phyloP scores from a whole-genome alignment of 2,329 filamentous ascomycete genomes.

The Colletotrichum ledebouriae region DNA sequence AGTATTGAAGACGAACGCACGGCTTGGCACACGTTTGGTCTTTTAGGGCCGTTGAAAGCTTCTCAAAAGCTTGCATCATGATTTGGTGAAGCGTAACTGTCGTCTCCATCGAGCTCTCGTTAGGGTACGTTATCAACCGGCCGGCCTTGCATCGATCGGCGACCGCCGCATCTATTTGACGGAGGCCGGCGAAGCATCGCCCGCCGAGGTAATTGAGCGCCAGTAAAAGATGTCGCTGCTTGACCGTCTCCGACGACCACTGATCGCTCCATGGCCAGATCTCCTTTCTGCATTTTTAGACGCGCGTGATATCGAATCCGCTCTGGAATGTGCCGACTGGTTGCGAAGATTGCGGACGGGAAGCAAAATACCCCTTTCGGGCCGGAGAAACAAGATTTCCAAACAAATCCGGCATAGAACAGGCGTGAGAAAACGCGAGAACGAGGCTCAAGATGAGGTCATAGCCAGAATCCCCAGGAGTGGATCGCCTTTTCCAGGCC shows the following conservation, averaged over 20 bases:
- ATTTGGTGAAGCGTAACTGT: constrained; percentile 7
- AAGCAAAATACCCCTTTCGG: not conserved
- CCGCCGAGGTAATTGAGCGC: not conserved
- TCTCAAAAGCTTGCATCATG: constrained; percentile 22
- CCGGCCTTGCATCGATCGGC: constrained; percentile 21
- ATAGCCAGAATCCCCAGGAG: not conserved
- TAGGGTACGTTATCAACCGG: constrained; percentile 24
- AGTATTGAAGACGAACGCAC: constrained; percentile 34
- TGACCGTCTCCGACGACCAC: not conserved
- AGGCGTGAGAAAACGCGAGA: constrained; percentile 5
- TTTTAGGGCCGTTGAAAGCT: constrained; percentile 21
- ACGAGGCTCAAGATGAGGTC: constrained; percentile 18
- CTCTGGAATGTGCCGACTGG: not conserved
- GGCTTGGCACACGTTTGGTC: constrained; percentile 22
- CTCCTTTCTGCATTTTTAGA: not conserved
- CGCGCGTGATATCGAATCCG: not conserved
- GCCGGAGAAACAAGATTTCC: constrained; percentile 23
- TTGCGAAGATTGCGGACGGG: not conserved
- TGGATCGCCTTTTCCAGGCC: too few species aligned
- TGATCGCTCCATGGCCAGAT: constrained; percentile 8
- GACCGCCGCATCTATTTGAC: constrained; percentile 27
- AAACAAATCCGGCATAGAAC: constrained; percentile 13
- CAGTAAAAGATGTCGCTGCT: not conserved
- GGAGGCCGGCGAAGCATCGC: constrained; percentile 35
- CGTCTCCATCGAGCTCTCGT: constrained; percentile 29